phyloP scores from a whole-genome alignment of 2,329 filamentous ascomycete species.

The Nemania diffusa region DNA sequence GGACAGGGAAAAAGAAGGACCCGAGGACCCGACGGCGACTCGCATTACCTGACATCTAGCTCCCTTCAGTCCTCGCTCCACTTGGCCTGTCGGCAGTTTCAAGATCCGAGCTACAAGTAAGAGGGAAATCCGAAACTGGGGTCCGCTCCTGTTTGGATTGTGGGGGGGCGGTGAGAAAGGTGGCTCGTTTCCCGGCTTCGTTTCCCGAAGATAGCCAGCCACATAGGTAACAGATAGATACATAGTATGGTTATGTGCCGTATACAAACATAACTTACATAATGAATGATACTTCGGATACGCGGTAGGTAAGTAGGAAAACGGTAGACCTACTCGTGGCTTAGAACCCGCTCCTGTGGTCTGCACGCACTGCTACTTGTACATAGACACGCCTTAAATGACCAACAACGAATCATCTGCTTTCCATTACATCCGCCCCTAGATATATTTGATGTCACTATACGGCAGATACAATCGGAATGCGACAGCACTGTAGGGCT shows the following conservation, averaged over 20 bases:
- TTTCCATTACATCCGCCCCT: not conserved
- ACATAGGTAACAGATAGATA: too few species aligned
- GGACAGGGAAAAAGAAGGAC: constrained; percentile 1
- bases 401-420: not conserved
- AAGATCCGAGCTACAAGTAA: constrained; percentile 13
- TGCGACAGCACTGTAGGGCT: not conserved
- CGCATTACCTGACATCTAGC: not conserved
- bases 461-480: not conserved
- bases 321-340: too few species aligned
- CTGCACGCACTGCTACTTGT: not conserved
- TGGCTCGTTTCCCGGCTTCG: not conserved
- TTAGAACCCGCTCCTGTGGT: not conserved
- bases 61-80: not conserved
- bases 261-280: too few species aligned
- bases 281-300: too few species aligned
- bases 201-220: too few species aligned
- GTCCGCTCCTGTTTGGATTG: not conserved
- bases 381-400: not conserved
- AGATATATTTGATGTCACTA: constrained; percentile 5
- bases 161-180: not conserved
- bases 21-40: not conserved
- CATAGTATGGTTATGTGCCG: too few species aligned
- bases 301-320: too few species aligned
- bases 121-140: not conserved
- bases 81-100: constrained; percentile 21